Evolutionary conservation across 192 early-diverging fungal genomes (phyloP), one percentile per base, ranked within the genome.

Genomic region (Coemansia guatemalensis): DNA sequence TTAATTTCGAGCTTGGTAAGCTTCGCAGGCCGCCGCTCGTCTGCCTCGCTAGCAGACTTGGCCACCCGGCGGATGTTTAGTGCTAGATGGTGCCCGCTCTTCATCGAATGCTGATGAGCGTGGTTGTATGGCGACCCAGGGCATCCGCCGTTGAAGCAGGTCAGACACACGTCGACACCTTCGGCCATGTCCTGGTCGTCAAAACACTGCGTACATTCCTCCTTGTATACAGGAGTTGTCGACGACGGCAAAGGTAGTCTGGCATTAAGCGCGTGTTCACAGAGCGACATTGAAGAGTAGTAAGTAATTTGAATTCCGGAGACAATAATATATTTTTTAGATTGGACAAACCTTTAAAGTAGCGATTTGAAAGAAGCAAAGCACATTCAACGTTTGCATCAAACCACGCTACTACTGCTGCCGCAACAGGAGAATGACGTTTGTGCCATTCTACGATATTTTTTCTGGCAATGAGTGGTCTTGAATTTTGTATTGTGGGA

Each of bases 201-300:
- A 82, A 95, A 98, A 81, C 96, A 98, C 51, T 89, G 82, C 20
- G 93, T 94, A 76, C 95, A 98, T 76, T 98, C 96, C 59, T 98
- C 95, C 79, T 97, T 98, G 86, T 93, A 80, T 41, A 83, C 77
- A 23, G 67, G 73, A 0, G 79, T 74, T 8, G 68, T 58, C 32
- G 78, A 67, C 48, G 68, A 53, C 5, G 72, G 78, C 49, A 62
- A 58, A 14, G 58, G 48, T 18, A 71, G 78, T 30, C 56, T 53
- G 8, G 72, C 64, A 24, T 23, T 52, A 25, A 64, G 64, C 0
- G 65, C 78, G 62, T 80, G 78, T 33, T 67, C 57, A 26, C 78
- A 80, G 32, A 60, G 17, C 20, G 67, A 20, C 75, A 73, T 78
- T 58, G 22, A 39, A 39, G 11, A 39, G 9, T 12, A 39, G 8